Evolutionary conservation across 176 grass and related monocot species (phyloP).

Genomic region (Cymbopogon citratus): DNA sequence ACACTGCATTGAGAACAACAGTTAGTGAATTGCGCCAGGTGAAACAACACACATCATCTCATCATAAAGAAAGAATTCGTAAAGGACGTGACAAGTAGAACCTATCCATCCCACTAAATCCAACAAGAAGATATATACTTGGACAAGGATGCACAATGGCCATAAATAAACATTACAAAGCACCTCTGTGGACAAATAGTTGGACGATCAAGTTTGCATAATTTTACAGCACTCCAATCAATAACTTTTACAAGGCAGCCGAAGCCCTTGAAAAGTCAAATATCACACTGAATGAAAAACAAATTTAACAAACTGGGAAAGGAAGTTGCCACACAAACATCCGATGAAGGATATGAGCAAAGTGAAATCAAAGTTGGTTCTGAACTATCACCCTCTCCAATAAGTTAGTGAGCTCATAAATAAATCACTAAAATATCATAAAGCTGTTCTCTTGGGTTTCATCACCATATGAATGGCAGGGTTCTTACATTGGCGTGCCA

Average conservation of each 20-base stretch:
- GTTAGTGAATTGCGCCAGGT: not conserved
- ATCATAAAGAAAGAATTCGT: not conserved
- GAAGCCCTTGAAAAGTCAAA: not conserved
- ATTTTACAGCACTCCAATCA: not conserved
- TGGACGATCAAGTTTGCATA: not conserved
- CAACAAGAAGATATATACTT: not conserved
- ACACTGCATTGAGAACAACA: constrained; percentile 53
- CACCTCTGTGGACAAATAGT: not conserved
- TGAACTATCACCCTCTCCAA: not conserved
- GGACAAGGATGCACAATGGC: not conserved
- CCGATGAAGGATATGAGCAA: not conserved
- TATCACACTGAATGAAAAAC: not conserved
- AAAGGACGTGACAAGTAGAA: not conserved
- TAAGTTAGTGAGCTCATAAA: not conserved
- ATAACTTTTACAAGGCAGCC: not conserved
- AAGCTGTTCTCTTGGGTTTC: not conserved
- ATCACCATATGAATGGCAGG: not conserved
- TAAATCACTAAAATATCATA: not conserved
- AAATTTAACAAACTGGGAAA: not conserved
- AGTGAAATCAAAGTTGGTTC: not conserved
- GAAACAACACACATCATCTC: not conserved
- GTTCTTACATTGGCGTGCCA: not conserved
- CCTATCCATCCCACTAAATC: not conserved
- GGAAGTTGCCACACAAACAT: not conserved
- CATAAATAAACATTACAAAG: not conserved